Conservation (phyloP, 768 basidiomycete genomes). For the Boletus speciosus region DNA sequence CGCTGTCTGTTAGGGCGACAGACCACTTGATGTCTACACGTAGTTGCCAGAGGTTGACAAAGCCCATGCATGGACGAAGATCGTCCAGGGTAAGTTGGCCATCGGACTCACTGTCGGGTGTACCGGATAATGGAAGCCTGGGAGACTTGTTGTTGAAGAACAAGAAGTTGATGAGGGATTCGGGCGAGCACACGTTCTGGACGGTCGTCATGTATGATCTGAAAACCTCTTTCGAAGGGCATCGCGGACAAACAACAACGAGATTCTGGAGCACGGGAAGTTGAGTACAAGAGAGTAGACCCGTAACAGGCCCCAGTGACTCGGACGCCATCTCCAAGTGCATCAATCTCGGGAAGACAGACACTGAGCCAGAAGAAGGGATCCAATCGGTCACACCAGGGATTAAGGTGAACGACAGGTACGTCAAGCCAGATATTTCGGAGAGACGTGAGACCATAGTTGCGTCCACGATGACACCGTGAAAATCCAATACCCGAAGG, state of each 20-base stretch:
- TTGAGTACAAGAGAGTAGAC: neutral
- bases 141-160: neutral
- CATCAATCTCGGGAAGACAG: neutral
- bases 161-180: neutral
- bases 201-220: neutral
- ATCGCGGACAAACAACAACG: neutral
- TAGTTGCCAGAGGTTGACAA: neutral
- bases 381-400: neutral
- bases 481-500: neutral
- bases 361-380: neutral
- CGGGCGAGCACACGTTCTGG: neutral
- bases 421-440: neutral
- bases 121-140: neutral
- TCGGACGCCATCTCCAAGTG: neutral
- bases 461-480: neutral
- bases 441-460: neutral
- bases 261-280: neutral
- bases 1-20: neutral
- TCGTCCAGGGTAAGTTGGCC: neutral
- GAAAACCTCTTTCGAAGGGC: neutral
- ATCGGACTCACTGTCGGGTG: neutral
- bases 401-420: neutral
- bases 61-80: neutral
- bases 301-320: neutral
- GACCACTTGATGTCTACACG: neutral